A percentile compares a stretch with the other conserved stretches of the same genome.
Conservation (phyloP, 192 early-diverging fungal genomes). For the Mortierella alpina region DNA sequence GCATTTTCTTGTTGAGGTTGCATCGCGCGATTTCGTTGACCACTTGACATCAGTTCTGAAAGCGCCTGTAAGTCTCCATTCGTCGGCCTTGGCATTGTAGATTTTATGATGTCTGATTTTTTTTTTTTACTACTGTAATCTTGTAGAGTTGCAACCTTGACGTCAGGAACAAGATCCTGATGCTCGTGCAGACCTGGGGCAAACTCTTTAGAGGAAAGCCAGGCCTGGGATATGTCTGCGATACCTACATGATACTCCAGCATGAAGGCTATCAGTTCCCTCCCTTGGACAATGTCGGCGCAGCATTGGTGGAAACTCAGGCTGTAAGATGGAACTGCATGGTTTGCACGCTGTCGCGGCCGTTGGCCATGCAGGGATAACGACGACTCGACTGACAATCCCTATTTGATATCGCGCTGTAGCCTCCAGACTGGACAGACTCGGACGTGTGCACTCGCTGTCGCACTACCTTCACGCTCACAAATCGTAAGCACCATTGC, state of each 20-base stretch:
- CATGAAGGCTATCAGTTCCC: conserved; percentile 84
- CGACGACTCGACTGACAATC: neutral
- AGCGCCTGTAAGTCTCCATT: conserved; percentile 57
- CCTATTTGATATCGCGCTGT: neutral
- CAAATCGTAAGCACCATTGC: conserved; percentile 99
- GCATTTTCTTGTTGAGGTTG: conserved; percentile 87
- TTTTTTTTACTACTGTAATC: neutral
- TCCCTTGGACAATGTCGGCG: conserved; percentile 67
- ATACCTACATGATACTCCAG: conserved; percentile 86
- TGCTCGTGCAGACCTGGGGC: conserved; percentile 92
- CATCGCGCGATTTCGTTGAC: conserved; percentile 91
- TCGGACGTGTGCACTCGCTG: conserved; percentile 95
- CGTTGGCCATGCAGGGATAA: no score
- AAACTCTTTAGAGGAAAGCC: conserved; percentile 81
- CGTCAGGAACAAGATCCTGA: conserved; percentile 80
- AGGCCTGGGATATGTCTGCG: conserved; percentile 81
- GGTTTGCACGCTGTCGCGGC: neutral
- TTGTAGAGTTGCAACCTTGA: conserved; percentile 75
- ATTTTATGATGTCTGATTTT: neutral
- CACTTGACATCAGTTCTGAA: conserved; percentile 74
- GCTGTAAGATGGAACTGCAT: conserved; percentile 66
- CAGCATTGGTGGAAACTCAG: conserved; percentile 85
- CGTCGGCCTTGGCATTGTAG: neutral
- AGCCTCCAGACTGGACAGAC: conserved; percentile 98
- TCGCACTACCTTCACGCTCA: conserved; percentile 90